phyloP scores from a whole-genome alignment of 768 basidiomycete species.

The Lyophyllum decastes region DNA sequence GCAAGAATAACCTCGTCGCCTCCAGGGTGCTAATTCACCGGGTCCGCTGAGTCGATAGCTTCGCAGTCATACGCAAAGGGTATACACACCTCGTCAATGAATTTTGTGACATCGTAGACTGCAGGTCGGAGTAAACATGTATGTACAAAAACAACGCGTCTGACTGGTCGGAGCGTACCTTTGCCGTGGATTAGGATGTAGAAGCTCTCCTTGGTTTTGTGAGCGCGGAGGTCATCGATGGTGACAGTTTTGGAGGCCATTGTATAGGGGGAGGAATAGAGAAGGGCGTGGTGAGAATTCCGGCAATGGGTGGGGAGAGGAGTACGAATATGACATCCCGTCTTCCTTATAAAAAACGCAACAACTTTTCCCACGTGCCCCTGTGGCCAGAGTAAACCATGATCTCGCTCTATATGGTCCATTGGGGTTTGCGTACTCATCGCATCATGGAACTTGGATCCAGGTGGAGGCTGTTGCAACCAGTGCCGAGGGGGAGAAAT shows the following conservation, averaged over 20 bases:
- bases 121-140: conserved; percentile 19
- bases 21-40: conserved; percentile 76
- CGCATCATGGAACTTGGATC: too few relatives aligned
- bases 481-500: neutral
- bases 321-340: conserved; percentile 24
- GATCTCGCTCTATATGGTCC: neutral
- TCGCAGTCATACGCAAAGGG: neutral
- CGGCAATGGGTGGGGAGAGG: conserved; percentile 27
- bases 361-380: conserved; percentile 29
- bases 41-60: neutral
- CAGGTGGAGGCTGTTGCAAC: neutral
- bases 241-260: conserved; percentile 61
- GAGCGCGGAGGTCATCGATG: conserved; percentile 74
- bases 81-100: conserved; percentile 84
- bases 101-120: conserved; percentile 95
- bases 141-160: conserved; percentile 30
- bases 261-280: conserved; percentile 18
- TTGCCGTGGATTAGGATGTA: conserved; percentile 86
- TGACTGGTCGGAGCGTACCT: conserved; percentile 54
- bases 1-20: conserved; percentile 97
- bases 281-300: conserved; percentile 16
- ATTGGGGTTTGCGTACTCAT: neutral
- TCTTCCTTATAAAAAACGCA: conserved; percentile 24
- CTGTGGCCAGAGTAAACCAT: neutral
- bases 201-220: conserved; percentile 74